Evolutionary conservation across 1,284 basidiomycete genomes (phyloP).

Genomic region (Ustilago crameri): DNA sequence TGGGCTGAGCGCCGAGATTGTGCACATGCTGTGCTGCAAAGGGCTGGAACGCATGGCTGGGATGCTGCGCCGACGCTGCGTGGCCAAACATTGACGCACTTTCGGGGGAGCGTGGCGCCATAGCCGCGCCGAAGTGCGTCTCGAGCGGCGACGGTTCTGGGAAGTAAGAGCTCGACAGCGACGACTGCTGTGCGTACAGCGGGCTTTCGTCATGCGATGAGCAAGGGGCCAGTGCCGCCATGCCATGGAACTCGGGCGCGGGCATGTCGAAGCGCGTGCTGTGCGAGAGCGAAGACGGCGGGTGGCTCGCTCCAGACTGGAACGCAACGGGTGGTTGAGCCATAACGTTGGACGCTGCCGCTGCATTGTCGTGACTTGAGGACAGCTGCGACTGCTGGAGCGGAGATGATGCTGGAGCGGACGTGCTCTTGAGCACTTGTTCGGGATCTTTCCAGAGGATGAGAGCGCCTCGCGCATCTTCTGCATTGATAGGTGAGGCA

Average conservation of each 20-base stretch:
- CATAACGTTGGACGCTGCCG: constrained; percentile 22
- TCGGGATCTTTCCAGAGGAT: constrained; percentile 49
- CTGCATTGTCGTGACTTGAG: constrained; percentile 8
- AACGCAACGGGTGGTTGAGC: constrained; percentile 36
- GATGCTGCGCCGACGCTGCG: no score
- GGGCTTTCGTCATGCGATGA: constrained; percentile 29
- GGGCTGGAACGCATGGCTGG: neutral
- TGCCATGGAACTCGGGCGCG: constrained; percentile 13
- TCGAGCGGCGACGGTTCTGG: constrained; percentile 25
- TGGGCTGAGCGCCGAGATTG: constrained; percentile 25
- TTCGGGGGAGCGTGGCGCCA: no score
- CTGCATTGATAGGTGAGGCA: constrained; percentile 41
- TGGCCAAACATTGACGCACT: no score
- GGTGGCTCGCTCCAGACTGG: constrained; percentile 13
- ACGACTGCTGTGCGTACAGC: constrained; percentile 47
- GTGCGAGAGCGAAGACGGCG: neutral
- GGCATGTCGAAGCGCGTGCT: neutral
- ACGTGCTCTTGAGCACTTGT: constrained; percentile 30
- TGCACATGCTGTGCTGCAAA: neutral
- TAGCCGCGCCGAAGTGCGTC: constrained; percentile 8
- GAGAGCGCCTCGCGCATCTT: constrained; percentile 38
- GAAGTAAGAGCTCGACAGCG: constrained; percentile 48
- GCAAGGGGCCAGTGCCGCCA: constrained; percentile 20
- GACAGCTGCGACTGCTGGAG: constrained; percentile 18
- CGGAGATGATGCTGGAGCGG: constrained; percentile 14